Conservation (phyloP, 1,139 yeast genomes). For the Suhomyces coccinellae region DNA sequence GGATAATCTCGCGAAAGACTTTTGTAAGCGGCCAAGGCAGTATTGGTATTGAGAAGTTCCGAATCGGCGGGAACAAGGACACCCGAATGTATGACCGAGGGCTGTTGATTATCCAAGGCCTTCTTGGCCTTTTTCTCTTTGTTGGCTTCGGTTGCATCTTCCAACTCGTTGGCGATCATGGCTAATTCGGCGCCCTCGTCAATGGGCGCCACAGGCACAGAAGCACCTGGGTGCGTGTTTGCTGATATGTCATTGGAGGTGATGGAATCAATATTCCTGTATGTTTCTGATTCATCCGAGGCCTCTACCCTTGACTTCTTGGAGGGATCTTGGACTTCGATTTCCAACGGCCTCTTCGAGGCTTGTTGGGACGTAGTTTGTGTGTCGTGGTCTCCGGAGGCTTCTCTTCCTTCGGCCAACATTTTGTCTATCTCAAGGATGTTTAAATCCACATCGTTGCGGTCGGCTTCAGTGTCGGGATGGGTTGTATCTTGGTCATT, state of each 20-base stretch:
- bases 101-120: slow-evolving; percentile 1
- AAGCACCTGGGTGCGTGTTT: not conserved
- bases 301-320: slow-evolving; percentile 9
- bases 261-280: not conserved
- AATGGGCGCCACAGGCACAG: not conserved
- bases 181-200: slow-evolving; percentile 22
- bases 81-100: slow-evolving; percentile 24
- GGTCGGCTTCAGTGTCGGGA: not conserved
- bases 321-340: not conserved
- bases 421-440: slow-evolving; percentile 13
- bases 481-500: no score
- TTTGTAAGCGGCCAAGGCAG: slow-evolving; percentile 47
- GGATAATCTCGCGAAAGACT: slow-evolving; percentile 44
- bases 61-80: slow-evolving; percentile 42
- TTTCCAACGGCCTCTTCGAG: slow-evolving; percentile 3
- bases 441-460: slow-evolving; percentile 10
- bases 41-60: slow-evolving; percentile 40
- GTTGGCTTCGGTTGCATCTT: slow-evolving; percentile 24
- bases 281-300: not conserved
- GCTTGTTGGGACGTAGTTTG: slow-evolving; percentile 3
- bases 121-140: slow-evolving; percentile 15
- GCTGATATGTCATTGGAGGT: not conserved
- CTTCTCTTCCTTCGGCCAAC: slow-evolving; percentile 10
- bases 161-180: slow-evolving; percentile 25
- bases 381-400: not conserved